Base-by-base conservation (phyloP, 2,329 filamentous ascomycete genomes). In the Gnomoniopsis smithogilvyi region DNA sequence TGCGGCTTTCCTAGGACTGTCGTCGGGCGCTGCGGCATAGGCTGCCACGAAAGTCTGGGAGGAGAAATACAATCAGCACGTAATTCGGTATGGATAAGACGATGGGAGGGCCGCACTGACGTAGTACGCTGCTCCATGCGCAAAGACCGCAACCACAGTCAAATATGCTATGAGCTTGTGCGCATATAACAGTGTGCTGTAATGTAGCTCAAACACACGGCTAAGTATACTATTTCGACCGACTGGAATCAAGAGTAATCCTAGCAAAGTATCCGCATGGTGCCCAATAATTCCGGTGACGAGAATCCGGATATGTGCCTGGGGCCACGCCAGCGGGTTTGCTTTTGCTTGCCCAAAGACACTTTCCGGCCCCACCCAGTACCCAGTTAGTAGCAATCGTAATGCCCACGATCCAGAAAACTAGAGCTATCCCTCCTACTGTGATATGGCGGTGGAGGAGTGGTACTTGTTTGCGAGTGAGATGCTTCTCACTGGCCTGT, bases 221-320 rank as follows among this genome's bases (percentile, higher is more conserved):
- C 54, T 62, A n/a, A 64, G 46, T 14, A 64, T 19, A 19, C 56
- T 62, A 21, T 64, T 62, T 30, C 63, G 54, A 0, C 59, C 60
- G 3, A 63, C 54, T 0, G 63, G 63, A 7, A 64, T 62, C 1
- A 64, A 46, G n/a, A 62, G 45, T 0, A 64, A 46, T 2, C 63
- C 63, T 1, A 64, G 50, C 1, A 63, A 45, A 3, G 63, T 57
- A 33, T 63, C 63, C 22, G 62, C 62, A 11, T 62, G 62, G 38
- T 64, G 63, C 1, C 62, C 62, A 1, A 61, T 59, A 1, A 64
- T 45, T 1, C 62, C 63, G 7, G 63, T 60, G 8, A 64, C 43
- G 0, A 56, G 45, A 11, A 64, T 59, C 6, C 26, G 51, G 2
- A 64, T 6, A 11, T 63, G 59, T 36, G 63, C 63, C 14, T 36